Conservation (phyloP, 1,139 yeast species). For the Zygosaccharomyces pseudobailii region DNA sequence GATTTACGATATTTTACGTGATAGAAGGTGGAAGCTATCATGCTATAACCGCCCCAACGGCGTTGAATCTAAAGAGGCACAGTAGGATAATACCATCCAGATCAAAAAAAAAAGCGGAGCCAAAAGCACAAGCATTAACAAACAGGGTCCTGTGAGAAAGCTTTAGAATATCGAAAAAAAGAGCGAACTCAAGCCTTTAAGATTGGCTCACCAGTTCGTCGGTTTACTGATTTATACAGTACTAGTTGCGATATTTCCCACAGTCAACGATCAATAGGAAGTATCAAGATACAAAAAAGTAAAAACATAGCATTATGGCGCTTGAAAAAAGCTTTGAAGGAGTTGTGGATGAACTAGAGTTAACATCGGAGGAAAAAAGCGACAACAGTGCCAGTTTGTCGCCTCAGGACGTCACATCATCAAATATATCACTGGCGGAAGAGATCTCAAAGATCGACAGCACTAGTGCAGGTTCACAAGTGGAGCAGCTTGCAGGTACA, state of each 20-base stretch:
- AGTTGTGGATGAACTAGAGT: not conserved
- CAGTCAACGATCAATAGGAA: not conserved
- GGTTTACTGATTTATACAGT: not conserved
- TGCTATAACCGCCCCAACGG: not conserved
- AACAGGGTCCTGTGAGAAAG: not conserved
- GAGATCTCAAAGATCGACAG: conserved; percentile 1
- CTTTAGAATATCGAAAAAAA: not conserved
- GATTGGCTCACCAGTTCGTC: not conserved
- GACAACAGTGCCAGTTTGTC: not conserved
- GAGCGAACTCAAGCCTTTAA: not conserved
- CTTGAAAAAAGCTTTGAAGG: not conserved
- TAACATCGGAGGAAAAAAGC: not conserved
- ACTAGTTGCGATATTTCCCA: not conserved
- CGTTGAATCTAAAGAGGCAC: not conserved
- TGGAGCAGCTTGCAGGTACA: conserved; percentile 31
- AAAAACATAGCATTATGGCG: not conserved
- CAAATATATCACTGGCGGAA: conserved; percentile 2
- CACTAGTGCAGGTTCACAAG: conserved; percentile 12
- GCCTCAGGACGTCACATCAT: not conserved
- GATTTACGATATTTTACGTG: not conserved
- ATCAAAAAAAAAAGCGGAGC: not conserved
- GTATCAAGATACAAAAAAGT: not conserved
- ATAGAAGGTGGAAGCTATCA: not conserved
- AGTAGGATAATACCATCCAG: not conserved
- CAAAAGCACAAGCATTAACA: not conserved